phyloP scores from a whole-genome alignment of 2,329 filamentous ascomycete species.

The Fusarium xylarioides region DNA sequence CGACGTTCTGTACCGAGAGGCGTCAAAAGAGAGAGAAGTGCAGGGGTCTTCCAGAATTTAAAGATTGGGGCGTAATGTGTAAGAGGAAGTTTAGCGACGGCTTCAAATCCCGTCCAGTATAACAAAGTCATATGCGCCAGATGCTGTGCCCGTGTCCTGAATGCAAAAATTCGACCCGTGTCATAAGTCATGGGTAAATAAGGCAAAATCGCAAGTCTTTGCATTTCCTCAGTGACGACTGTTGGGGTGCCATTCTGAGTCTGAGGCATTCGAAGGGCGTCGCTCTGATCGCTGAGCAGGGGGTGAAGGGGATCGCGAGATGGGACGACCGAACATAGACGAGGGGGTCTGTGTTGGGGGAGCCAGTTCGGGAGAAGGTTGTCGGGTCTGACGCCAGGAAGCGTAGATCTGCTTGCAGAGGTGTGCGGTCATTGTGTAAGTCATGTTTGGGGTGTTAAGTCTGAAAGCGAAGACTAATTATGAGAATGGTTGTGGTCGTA shows the following conservation, averaged over 20 bases:
- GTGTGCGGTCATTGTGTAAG: constrained; percentile 69
- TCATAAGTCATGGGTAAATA: constrained; percentile 20
- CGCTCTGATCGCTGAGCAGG: constrained; percentile 40
- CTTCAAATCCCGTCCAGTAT: constrained; percentile 1
- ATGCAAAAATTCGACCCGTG: constrained; percentile 10
- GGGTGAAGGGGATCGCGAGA: constrained; percentile 42
- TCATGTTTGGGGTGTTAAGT: constrained; percentile 53
- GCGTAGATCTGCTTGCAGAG: constrained; percentile 68
- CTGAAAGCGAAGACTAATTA: neutral
- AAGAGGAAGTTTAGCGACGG: neutral
- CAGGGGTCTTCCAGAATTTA: neutral
- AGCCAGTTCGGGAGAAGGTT: constrained; percentile 49
- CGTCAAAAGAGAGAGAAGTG: neutral
- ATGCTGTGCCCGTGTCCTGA: constrained; percentile 14
- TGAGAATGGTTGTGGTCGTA: neutral
- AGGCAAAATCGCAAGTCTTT: neutral
- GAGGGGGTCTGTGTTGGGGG: constrained; percentile 43
- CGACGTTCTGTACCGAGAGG: neutral
- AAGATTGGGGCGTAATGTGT: neutral
- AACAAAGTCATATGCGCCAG: constrained; percentile 20
- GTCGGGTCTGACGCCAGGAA: constrained; percentile 64
- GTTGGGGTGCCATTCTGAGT: constrained; percentile 37
- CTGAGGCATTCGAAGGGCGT: constrained; percentile 39
- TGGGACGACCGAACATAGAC: constrained; percentile 33
- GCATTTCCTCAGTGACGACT: constrained; percentile 26